phyloP scores from a whole-genome alignment of 2,329 filamentous ascomycete genomes.

The Colletotrichum horii region DNA sequence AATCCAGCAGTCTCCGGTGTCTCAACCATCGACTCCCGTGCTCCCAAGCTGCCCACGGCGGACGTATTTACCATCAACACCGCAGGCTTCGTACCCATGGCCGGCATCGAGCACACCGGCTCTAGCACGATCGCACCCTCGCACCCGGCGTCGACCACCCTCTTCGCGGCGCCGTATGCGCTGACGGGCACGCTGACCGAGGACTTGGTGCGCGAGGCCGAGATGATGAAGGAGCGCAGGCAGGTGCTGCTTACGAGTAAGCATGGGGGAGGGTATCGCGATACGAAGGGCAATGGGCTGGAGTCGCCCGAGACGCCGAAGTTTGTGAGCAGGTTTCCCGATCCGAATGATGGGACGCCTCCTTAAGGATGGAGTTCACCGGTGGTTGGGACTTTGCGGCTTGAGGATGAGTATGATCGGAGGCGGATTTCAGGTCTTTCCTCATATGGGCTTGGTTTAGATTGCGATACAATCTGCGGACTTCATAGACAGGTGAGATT shows the following conservation, averaged over 20 bases:
- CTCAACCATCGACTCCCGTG: background rate
- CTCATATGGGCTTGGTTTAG: no score
- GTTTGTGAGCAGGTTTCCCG: background rate
- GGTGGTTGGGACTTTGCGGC: no score
- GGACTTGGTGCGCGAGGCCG: background rate
- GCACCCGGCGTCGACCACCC: background rate
- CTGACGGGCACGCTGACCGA: background rate
- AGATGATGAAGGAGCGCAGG: background rate
- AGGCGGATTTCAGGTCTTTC: no score
- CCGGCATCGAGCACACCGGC: background rate
- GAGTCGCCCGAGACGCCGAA: background rate
- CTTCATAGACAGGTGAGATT: no score
- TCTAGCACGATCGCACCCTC: background rate
- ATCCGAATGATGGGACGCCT: background rate
- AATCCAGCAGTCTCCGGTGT: background rate
- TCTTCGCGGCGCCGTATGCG: background rate
- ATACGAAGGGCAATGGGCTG: background rate
- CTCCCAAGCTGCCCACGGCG: background rate
- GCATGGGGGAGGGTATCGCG: rapidly evolving
- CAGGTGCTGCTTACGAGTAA: rapidly evolving
- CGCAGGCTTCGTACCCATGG: background rate
- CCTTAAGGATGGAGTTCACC: background rate
- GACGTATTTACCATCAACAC: background rate
- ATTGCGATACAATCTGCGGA: no score
- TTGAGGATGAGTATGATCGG: no score